These are phyloP conservation scores for Flaveria sonorensis DNA, from an alignment of 129 eudicot species.

Conservation along the genomic window DNA sequence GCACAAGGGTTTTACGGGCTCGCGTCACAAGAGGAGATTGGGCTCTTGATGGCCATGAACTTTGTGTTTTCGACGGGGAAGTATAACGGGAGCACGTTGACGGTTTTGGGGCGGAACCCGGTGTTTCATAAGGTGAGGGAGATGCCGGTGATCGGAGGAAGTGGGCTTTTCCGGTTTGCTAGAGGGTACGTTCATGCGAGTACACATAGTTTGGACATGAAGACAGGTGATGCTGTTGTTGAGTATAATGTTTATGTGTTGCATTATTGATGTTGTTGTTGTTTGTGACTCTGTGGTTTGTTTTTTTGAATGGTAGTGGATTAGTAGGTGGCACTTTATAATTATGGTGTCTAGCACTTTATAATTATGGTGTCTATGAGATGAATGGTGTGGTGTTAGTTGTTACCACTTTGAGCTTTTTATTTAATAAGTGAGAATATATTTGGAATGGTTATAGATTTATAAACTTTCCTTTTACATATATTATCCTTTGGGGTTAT, in stretches of 20 bases:
- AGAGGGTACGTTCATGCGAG: conserved; percentile 68
- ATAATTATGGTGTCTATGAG: not conserved
- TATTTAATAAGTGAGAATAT: conserved; percentile 3
- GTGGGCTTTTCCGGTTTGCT: conserved; percentile 72
- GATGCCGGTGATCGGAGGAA: conserved; percentile 82
- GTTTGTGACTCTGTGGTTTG: not conserved
- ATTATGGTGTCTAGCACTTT: not conserved
- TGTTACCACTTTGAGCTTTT: not conserved
- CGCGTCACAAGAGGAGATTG: conserved; percentile 53
- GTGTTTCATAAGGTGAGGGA: conserved; percentile 59
- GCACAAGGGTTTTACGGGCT: conserved; percentile 69
- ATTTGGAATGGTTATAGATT: not conserved
- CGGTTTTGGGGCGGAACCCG: conserved; percentile 60
- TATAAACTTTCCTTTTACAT: not conserved
- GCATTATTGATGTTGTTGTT: conserved; percentile 50
- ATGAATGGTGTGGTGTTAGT: not conserved
- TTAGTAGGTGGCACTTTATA: not conserved
- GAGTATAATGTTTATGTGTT: conserved; percentile 66
- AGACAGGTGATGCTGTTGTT: conserved; percentile 67
- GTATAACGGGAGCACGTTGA: conserved; percentile 62
- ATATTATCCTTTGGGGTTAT: not conserved
- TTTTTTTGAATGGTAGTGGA: not conserved
- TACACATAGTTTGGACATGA: conserved; percentile 49
- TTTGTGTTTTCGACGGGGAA: conserved; percentile 64
- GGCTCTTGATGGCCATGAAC: conserved; percentile 65